These are phyloP conservation scores for Cubamyces lactineus DNA, from an alignment of 768 basidiomycete genomes.

Conservation along the genomic window DNA sequence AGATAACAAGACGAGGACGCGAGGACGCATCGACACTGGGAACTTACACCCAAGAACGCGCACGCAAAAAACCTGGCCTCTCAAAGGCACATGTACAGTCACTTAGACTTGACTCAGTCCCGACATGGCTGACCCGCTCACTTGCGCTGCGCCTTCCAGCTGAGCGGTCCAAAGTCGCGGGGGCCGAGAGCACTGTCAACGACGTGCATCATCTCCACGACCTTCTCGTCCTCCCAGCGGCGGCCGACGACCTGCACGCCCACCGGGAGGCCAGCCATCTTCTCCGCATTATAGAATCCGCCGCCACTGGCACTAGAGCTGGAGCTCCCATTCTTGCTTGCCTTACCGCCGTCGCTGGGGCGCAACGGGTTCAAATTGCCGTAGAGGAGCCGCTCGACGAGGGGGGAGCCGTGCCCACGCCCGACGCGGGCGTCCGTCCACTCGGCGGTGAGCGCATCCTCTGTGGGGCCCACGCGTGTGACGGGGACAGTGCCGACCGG, in stretches of 20 bases:
- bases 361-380: conserved; percentile 9
- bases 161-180: conserved; percentile 67
- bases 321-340: no score
- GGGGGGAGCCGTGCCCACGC: conserved; percentile 54
- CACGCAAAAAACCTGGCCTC: no score
- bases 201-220: conserved; percentile 77
- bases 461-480: conserved; percentile 69
- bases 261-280: conserved; percentile 79
- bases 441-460: conserved; percentile 63
- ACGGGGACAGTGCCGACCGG: conserved; percentile 79
- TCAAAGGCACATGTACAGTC: no score
- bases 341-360: no score
- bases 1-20: no score
- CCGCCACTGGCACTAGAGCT: background rate
- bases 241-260: conserved; percentile 80
- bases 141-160: conserved; percentile 41
- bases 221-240: conserved; percentile 85
- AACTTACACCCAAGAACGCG: no score
- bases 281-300: conserved; percentile 65
- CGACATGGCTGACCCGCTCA: background rate
- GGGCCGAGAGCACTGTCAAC: conserved; percentile 69
- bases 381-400: conserved; percentile 68
- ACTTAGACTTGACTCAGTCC: no score
- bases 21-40: no score
- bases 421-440: conserved; percentile 48